Evolutionary conservation across 768 basidiomycete species (phyloP).

Genomic region (Lentinus brumalis): DNA sequence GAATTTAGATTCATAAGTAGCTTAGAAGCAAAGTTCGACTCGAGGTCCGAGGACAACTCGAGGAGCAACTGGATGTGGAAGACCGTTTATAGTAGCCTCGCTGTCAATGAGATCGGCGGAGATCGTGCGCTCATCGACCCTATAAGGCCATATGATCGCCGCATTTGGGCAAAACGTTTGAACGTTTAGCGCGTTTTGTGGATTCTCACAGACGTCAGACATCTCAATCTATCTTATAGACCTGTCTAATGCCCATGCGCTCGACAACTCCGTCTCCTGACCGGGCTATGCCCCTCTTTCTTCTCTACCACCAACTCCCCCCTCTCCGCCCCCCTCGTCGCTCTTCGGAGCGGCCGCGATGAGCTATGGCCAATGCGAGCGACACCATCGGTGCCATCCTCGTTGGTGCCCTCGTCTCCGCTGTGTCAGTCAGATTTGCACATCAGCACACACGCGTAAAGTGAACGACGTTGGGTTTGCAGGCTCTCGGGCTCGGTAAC

Average conservation of each 20-base stretch:
- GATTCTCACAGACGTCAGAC: constrained; percentile 21
- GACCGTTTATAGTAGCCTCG: no score
- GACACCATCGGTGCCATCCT: constrained; percentile 24
- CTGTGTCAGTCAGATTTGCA: constrained; percentile 14
- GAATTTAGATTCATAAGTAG: no score
- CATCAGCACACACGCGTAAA: neutral
- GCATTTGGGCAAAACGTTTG: neutral
- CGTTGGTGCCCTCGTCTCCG: constrained; percentile 22
- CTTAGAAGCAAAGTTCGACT: no score
- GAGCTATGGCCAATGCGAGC: constrained; percentile 15
- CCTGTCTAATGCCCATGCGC: neutral
- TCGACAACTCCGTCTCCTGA: neutral
- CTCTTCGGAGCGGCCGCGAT: constrained; percentile 16
- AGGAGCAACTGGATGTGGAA: no score
- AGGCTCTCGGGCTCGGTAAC: constrained; percentile 25
- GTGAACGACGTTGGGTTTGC: neutral
- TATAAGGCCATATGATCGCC: constrained; percentile 16
- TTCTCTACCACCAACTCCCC: constrained; percentile 5
- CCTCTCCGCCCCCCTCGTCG: neutral
- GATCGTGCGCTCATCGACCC: no score
- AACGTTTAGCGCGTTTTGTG: neutral
- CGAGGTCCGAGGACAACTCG: no score
- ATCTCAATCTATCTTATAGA: constrained; percentile 17
- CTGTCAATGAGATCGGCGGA: no score
- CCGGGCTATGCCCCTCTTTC: constrained; percentile 2